Evolutionary conservation across 2,329 filamentous ascomycete genomes (phyloP).

Genomic region (Aureobasidium sp.): DNA sequence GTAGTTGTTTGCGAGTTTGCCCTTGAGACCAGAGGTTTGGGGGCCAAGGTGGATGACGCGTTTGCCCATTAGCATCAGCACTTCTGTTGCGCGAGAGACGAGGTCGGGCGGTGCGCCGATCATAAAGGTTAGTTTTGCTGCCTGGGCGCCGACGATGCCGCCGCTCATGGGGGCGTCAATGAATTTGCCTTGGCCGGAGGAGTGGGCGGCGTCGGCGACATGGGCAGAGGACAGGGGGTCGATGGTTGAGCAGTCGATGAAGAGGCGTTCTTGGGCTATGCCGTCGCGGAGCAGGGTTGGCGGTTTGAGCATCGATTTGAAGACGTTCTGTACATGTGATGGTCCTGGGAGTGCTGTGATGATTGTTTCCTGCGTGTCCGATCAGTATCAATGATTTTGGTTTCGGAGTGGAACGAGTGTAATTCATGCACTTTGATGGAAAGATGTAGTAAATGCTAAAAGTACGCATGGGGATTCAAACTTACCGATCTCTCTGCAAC

Average conservation of each 20-base stretch:
- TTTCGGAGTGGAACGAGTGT: too few relatives aligned
- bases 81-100: conserved; percentile 57
- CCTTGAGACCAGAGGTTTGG: conserved; percentile 79
- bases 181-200: conserved; percentile 64
- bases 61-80: conserved; percentile 77
- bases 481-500: conserved; percentile 62
- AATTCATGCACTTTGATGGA: too few relatives aligned
- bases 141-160: conserved; percentile 82
- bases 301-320: conserved; percentile 63
- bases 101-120: conserved; percentile 62
- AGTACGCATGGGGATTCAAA: conserved; percentile 16
- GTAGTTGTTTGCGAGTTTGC: conserved; percentile 97
- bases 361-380: conserved; percentile 60
- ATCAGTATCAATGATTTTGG: not conserved
- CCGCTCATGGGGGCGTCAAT: conserved; percentile 97
- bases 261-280: conserved; percentile 58
- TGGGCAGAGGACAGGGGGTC: conserved; percentile 77
- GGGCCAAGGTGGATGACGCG: conserved; percentile 78
- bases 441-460: not conserved
- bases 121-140: conserved; percentile 93
- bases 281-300: conserved; percentile 44
- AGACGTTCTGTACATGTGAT: conserved; percentile 77
- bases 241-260: conserved; percentile 96
- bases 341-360: conserved; percentile 88
- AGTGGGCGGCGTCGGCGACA: conserved; percentile 64